Conservation (phyloP, 768 basidiomycete genomes). For the Phylloporus sp. region DNA sequence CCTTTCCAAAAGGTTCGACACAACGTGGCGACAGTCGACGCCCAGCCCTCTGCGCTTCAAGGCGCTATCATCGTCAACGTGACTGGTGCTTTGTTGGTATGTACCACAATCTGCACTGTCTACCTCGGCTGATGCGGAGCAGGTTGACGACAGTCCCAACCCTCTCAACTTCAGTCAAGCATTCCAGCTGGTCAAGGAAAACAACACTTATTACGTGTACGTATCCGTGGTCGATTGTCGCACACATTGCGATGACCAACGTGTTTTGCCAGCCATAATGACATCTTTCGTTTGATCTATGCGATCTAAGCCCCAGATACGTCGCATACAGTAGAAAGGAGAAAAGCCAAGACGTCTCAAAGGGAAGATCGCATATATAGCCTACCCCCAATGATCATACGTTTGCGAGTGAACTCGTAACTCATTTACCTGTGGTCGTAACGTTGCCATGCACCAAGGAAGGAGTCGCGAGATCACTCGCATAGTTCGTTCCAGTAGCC, state of each 20-base stretch:
- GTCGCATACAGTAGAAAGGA: constrained; percentile 4
- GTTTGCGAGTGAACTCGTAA: constrained; percentile 4
- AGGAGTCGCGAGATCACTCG: no score
- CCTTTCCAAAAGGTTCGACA: constrained; percentile 83
- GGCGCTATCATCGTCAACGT: constrained; percentile 72
- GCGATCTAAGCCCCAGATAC: no score
- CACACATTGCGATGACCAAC: constrained; percentile 7
- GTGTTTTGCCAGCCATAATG: constrained; percentile 57
- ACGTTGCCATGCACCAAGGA: neutral
- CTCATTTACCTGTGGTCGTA: neutral
- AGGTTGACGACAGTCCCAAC: constrained; percentile 79
- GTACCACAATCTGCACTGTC: neutral
- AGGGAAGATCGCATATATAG: constrained; percentile 13
- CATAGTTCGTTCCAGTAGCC: constrained; percentile 15
- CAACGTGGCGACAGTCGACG: constrained; percentile 76
- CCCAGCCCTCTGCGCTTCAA: constrained; percentile 70
- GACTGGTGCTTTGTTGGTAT: no score
- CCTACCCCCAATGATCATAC: constrained; percentile 7
- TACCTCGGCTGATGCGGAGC: constrained; percentile 6
- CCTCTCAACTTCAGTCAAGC: constrained; percentile 89
- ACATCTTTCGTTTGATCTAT: constrained; percentile 93
- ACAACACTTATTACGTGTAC: constrained; percentile 77
- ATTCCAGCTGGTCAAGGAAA: constrained; percentile 86
- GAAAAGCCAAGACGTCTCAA: constrained; percentile 14
- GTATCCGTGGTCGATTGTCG: constrained; percentile 26